Base-by-base conservation (phyloP, 192 early-diverging fungal species). In the Gamsiella multidivaricata region DNA sequence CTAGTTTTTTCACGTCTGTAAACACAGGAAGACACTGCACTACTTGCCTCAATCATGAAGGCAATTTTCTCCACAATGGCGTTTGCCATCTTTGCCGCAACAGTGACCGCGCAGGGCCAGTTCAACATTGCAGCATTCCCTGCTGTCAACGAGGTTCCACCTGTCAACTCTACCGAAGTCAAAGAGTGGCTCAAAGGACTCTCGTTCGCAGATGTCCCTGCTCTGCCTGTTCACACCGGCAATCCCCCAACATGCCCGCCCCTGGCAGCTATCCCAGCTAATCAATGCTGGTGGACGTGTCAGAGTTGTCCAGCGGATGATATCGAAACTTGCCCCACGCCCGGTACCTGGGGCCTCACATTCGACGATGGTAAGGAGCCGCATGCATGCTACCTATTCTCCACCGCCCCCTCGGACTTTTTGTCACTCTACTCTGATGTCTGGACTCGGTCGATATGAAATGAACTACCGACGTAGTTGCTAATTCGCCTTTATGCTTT, bases 301-400 rank as follows among this genome's bases (percentile, higher is more conserved):
- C 69, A 71, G 50, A 39, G 28, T 22, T 71, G 69, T 26, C 61
- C 34, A 18, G 53, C 23, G 17, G 45, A 54, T 31, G 69, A 71
- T 39, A 46, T 62, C 14, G 53, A 56, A 6, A 29, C 33, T 23
- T 88, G 86, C 47, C 86, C 86, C 14, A 83, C 79, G 23, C 61
- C 80, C 41, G 83, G 83, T 23, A 58, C 70, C 56, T 88, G 87
- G 85, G 85, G 81, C 41, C 32, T 86, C 14, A 88, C 86, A 14
- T 88, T 71, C 58, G 86, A 85, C 33, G 86, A 88, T 56, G 86
- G 87, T 53, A 85, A 82, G 39, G 59, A 81, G 29, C 28, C 26
- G 37, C 37, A 5, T 39, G 12, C 37, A 9, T 5, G 37, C 7
- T 22, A 20, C 17, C 6, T 50, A 50, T 5, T 20, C 47, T 15